Percentiles rank a stretch among this genome's conserved stretches.
phyloP scores from a whole-genome alignment of 192 early-diverging fungal species.

The Backusella tuberculispora region DNA sequence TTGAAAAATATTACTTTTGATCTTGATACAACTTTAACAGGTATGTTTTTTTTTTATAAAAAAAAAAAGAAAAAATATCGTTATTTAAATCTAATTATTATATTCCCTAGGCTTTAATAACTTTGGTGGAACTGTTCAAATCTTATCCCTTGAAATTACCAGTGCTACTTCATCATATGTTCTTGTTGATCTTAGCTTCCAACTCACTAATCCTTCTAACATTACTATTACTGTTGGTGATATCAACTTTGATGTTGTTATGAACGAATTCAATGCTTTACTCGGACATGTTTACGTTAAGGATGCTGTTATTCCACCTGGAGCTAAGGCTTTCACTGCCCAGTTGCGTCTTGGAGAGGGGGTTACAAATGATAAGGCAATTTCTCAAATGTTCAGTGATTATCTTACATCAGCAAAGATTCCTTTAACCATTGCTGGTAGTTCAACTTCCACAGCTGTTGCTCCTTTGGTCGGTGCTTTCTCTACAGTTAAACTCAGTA shows the following conservation, averaged over 20 bases:
- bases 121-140: constrained; percentile 34
- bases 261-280: constrained; percentile 34
- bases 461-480: constrained; percentile 50
- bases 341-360: constrained; percentile 45
- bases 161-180: constrained; percentile 48
- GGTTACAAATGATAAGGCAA: constrained; percentile 31
- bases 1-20: constrained; percentile 45
- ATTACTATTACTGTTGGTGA: constrained; percentile 54
- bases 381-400: constrained; percentile 42
- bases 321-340: constrained; percentile 42
- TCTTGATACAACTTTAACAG: constrained; percentile 38
- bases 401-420: constrained; percentile 47
- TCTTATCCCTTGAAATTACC: constrained; percentile 24
- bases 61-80: background rate
- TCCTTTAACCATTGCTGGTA: constrained; percentile 46
- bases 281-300: constrained; percentile 48
- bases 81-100: constrained; percentile 1
- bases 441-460: constrained; percentile 42
- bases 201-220: constrained; percentile 56
- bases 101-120: constrained; percentile 25
- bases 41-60: constrained; percentile 19
- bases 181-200: constrained; percentile 43
- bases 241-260: constrained; percentile 45
- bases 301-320: constrained; percentile 47
- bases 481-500: constrained; percentile 40